Conservation (phyloP, 73 alveolate species). For the Blepharisma japonicum region DNA sequence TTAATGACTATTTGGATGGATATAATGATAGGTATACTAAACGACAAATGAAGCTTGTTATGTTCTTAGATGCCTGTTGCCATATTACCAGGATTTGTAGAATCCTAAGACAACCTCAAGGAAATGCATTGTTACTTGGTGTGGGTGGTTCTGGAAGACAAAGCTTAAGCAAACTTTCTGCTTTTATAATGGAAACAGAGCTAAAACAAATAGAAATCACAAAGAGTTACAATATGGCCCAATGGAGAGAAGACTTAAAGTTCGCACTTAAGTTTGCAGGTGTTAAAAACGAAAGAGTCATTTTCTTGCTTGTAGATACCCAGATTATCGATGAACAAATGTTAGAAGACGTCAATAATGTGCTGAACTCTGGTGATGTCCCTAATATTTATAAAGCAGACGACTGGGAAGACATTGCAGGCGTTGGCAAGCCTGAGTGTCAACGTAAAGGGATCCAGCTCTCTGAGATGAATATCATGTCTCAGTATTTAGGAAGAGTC, state of each 20-base stretch:
- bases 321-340: slow-evolving; percentile 97
- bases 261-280: slow-evolving; percentile 88
- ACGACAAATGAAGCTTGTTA: slow-evolving; percentile 94
- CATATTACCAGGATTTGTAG: slow-evolving; percentile 99
- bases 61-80: slow-evolving; percentile 99
- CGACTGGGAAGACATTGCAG: slow-evolving; percentile 68
- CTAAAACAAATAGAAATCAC: slow-evolving; percentile 97
- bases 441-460: slow-evolving; percentile 57
- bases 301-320: slow-evolving; percentile 98
- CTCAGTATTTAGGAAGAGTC: slow-evolving; percentile 67
- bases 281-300: slow-evolving; percentile 90
- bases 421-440: slow-evolving; percentile 70
- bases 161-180: slow-evolving; percentile 92
- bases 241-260: slow-evolving; percentile 98
- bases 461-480: slow-evolving; percentile 72
- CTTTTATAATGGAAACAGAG: slow-evolving; percentile 93
- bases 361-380: slow-evolving; percentile 97
- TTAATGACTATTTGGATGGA: slow-evolving; percentile 84
- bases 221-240: slow-evolving; percentile 95
- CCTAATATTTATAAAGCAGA: slow-evolving; percentile 85
- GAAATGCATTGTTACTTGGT: slow-evolving; percentile 98
- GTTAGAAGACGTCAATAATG: slow-evolving; percentile 97
- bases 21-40: slow-evolving; percentile 80
- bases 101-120: slow-evolving; percentile 97
- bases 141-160: slow-evolving; percentile 99